Evolutionary conservation across 257 asterid species (phyloP), one percentile per base, ranked within the genome.

Genomic region (Vinca minor): DNA sequence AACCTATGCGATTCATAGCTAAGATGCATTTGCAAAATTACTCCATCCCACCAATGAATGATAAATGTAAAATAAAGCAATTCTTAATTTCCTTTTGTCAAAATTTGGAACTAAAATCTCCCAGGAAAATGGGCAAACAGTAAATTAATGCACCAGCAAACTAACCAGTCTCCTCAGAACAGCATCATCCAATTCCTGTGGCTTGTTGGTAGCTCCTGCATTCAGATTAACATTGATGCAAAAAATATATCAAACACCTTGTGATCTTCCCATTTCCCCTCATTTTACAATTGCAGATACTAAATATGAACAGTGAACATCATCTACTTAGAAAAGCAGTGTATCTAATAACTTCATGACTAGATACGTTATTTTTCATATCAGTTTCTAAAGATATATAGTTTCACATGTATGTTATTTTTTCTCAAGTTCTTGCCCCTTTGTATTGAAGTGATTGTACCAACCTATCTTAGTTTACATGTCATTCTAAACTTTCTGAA

Each of bases 131-230:
- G 49, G 31, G 38, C 38, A 34, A 17, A 39, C 25, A 63, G 42
- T 41, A 58, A 12, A 49, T 13, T 54, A 25, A 67, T 65, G 66
- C 62, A 63, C 5, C 67, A 45, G 47, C 58, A 69, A 62, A 76
- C 98, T 84, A 66, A 93, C 99, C 97, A 93, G 83, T 82, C 99
- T 89, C 84, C 99, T 82, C 38, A 93, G 94, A 75, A 93, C 99
- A 59, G 99, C 99, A 66, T 93, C 99, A 63, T 93, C 99, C 85
- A 93, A 78, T 74, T 93, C 99, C 65, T 89, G 96, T 71, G 99
- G 99, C 73, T 93, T 93, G 86, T 93, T 93, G 8, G 97, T 93
- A 62, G 99, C 99, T 69, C 99, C 99, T 93, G 89, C 76, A 82
- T 67, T 64, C 62, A 71, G 67, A 75, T 52, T 75, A 65, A 20